Evolutionary conservation across 1,284 basidiomycete genomes (phyloP).

Genomic region (Heliocybe sulcata): DNA sequence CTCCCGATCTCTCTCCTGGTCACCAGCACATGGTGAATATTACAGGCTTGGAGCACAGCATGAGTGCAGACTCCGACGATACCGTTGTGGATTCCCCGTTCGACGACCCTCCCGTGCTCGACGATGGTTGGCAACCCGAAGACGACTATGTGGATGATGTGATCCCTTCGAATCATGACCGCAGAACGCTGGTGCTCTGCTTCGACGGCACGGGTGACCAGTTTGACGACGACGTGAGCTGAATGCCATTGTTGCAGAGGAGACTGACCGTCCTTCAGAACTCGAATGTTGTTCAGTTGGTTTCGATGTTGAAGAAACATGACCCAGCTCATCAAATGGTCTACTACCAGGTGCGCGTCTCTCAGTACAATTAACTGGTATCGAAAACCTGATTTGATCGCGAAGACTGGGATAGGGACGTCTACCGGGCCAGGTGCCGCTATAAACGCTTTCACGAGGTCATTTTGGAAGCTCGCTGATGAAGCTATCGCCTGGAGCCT

Average conservation of each 20-base stretch:
- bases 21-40: too few species aligned
- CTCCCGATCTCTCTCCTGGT: too few species aligned
- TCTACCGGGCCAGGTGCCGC: conserved; percentile 26
- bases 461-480: conserved; percentile 29
- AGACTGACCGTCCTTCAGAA: conserved; percentile 24
- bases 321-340: conserved; percentile 48
- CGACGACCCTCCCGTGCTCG: too few species aligned
- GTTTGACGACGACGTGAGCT: conserved; percentile 3
- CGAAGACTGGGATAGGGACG: conserved; percentile 25
- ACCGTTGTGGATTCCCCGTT: too few species aligned
- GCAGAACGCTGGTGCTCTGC: conserved; percentile 3
- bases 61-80: too few species aligned
- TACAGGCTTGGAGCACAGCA: too few species aligned
- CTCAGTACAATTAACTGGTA: background rate
- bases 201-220: conserved; percentile 4
- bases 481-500: conserved; percentile 34
- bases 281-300: conserved; percentile 55
- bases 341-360: conserved; percentile 45
- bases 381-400: background rate
- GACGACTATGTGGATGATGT: background rate
- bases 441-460: conserved; percentile 24
- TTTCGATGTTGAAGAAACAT: conserved; percentile 46
- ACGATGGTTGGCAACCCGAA: background rate
- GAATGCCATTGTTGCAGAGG: too few species aligned
- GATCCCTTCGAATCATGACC: background rate